Percentiles rank a stretch among this genome's conserved stretches.
phyloP scores from a whole-genome alignment of 768 basidiomycete species.

The Cytidiella melzeri region DNA sequence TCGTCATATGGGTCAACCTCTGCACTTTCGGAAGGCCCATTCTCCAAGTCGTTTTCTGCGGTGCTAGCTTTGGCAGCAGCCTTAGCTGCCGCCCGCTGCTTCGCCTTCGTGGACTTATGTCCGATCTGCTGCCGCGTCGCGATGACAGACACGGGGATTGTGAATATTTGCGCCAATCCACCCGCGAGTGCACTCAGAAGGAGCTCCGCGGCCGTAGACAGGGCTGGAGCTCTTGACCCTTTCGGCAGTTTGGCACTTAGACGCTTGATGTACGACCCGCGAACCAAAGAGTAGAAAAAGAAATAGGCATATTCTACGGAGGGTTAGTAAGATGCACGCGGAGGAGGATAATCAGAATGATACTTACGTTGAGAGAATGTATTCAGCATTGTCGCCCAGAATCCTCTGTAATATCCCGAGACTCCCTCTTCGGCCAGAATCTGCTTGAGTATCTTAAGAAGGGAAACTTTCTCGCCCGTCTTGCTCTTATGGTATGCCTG shows the following conservation, averaged over 20 bases:
- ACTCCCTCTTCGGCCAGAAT: slow-evolving; percentile 82
- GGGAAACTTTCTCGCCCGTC: background rate
- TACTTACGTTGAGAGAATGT: slow-evolving; percentile 96
- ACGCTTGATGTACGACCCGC: slow-evolving; percentile 75
- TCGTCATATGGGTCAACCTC: slow-evolving; percentile 40
- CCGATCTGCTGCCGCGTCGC: slow-evolving; percentile 96
- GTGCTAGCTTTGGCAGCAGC: background rate
- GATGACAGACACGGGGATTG: slow-evolving; percentile 95
- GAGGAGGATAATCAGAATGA: background rate
- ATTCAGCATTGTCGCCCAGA: slow-evolving; percentile 95
- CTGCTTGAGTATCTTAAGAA: slow-evolving; percentile 56
- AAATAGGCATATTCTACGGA: slow-evolving; percentile 94
- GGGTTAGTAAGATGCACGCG: background rate
- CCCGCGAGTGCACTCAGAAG: slow-evolving; percentile 88
- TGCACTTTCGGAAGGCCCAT: slow-evolving; percentile 11
- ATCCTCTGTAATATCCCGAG: slow-evolving; percentile 81
- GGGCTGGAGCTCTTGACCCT: slow-evolving; percentile 52
- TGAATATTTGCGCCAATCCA: slow-evolving; percentile 94
- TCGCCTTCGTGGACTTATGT: slow-evolving; percentile 25
- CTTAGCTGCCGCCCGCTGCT: background rate
- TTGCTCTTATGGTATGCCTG: slow-evolving; percentile 62
- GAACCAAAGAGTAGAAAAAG: slow-evolving; percentile 95
- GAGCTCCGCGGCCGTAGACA: slow-evolving; percentile 78
- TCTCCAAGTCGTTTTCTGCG: slow-evolving; percentile 6
- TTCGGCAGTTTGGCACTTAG: slow-evolving; percentile 51